These are phyloP conservation scores for Platanthera guangdongensis DNA, from an alignment of 106 monocot species.

Conservation along the genomic window DNA sequence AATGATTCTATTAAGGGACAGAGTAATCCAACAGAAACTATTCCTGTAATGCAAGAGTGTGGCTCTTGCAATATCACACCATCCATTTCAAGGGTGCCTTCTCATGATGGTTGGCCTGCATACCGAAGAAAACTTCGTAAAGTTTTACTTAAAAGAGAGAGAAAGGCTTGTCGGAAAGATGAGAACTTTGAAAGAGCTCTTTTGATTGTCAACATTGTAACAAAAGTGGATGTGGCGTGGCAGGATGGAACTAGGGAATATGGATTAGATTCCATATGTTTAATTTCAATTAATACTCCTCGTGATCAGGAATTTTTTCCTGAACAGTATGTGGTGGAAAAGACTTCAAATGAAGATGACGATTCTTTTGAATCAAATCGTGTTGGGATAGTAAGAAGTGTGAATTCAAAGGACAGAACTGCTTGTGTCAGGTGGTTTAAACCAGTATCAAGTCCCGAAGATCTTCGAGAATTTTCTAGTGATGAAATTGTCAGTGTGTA, in stretches of 20 bases:
- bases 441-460: constrained; percentile 47
- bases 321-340: constrained; percentile 89
- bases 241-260: constrained; percentile 77
- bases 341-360: constrained; percentile 54
- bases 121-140: constrained; percentile 63
- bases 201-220: constrained; percentile 56
- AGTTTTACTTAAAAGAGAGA: constrained; percentile 53
- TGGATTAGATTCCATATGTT: constrained; percentile 50
- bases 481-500: constrained; percentile 90
- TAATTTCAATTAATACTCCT: constrained; percentile 74
- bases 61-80: constrained; percentile 21
- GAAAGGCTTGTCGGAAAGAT: constrained; percentile 44
- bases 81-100: constrained; percentile 38
- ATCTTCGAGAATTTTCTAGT: constrained; percentile 45
- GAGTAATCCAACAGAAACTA: constrained; percentile 12
- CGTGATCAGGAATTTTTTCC: constrained; percentile 94
- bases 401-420: constrained; percentile 75
- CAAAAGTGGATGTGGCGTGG: constrained; percentile 86
- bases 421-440: constrained; percentile 83
- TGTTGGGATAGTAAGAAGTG: constrained; percentile 72
- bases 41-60: constrained; percentile 5
- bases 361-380: constrained; percentile 47
- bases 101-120: constrained; percentile 40
- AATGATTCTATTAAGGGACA: constrained; percentile 1
- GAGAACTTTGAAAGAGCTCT: constrained; percentile 73